Evolutionary conservation across 177 flowering plant genomes (phyloP).

Genomic region (Telopea speciosissima): DNA sequence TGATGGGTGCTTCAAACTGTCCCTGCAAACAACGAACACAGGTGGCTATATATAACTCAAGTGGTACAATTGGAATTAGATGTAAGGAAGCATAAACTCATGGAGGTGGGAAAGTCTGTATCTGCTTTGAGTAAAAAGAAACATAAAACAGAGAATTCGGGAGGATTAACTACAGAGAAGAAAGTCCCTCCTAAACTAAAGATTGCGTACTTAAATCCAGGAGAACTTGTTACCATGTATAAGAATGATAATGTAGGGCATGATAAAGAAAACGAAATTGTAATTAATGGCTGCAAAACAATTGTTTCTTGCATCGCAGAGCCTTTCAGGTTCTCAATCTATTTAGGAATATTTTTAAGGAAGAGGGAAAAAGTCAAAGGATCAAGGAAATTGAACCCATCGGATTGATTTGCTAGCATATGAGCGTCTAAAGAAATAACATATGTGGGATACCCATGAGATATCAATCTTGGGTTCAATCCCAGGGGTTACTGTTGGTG

Average conservation of each 20-base stretch:
- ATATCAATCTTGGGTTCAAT: constrained; percentile 47
- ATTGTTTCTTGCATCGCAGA: too few species aligned
- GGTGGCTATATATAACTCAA: constrained; percentile 6
- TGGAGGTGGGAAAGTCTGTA: constrained; percentile 8
- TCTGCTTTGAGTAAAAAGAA: constrained; percentile 14
- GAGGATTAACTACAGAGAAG: constrained; percentile 10
- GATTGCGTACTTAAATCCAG: constrained; percentile 4
- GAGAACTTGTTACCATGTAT: constrained; percentile 8
- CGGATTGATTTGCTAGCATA: too few species aligned
- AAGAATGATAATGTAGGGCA: constrained; percentile 3
- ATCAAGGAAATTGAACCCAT: too few species aligned
- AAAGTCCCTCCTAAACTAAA: constrained; percentile 5
- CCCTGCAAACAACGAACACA: constrained; percentile 27
- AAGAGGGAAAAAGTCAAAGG: too few species aligned
- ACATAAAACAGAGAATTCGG: constrained; percentile 2
- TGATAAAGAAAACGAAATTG: too few species aligned
- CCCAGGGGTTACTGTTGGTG: constrained; percentile 84
- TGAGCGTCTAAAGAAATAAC: constrained; percentile 9
- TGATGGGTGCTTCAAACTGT: too few species aligned
- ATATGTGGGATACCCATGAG: constrained; percentile 30
- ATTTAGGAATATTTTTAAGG: too few species aligned
- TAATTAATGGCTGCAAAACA: too few species aligned
- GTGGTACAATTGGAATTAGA: constrained; percentile 14
- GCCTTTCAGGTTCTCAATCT: too few species aligned
- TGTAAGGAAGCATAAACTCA: constrained; percentile 15